Evolutionary conservation across 768 basidiomycete genomes (phyloP), one percentile per base, ranked within the genome.

Genomic region (Lepiota subincarnata): DNA sequence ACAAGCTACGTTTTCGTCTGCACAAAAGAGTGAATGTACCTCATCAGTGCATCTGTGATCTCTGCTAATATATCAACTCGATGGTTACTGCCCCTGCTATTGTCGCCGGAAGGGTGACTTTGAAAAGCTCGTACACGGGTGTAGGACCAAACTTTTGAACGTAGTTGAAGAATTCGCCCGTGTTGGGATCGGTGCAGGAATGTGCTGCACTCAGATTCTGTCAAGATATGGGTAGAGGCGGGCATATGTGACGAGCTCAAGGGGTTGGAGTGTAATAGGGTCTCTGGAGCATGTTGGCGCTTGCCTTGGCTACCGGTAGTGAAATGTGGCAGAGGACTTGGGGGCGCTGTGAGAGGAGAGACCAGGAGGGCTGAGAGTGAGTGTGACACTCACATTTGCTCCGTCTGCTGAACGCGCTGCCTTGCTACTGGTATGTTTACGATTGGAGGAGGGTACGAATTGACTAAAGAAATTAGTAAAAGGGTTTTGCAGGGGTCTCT

Each of bases 21-120:
- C 7, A 16, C 51, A 37, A 53, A 53, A n/a, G 51, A 53, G 10
- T 53, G 51, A 14, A 53, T 13, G 45, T 53, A 53, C 35, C 24
- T 42, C 51, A 53, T 53, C 11, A 42, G 51, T 13, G 42, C 42
- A 31, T 53, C 43, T 14, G 35, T 45, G 18, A 53, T 53, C 43
- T 45, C 43, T 28, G 43, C 42, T 24, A 53, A 37, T 24, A 51
- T 51, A 51, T 51, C 40, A 19, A 51, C 41, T 34, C 35, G 5
- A 24, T 53, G 4, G 11, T 36, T 36, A 28, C 46, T 36, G 37
- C 46, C n/a, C 0, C 43, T 20, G 14, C 51, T 13, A 11, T 19
- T 37, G 37, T 26, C 0, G 4, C 12, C 16, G 6, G 6, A 0
- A 36, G 51, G 1, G 24, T 45, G 20, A 20, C 35, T 39, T 24